A percentile compares a stretch with the other conserved stretches of the same genome.
phyloP scores from a whole-genome alignment of 306 rosid species.

The Cucurbita pepo region DNA sequence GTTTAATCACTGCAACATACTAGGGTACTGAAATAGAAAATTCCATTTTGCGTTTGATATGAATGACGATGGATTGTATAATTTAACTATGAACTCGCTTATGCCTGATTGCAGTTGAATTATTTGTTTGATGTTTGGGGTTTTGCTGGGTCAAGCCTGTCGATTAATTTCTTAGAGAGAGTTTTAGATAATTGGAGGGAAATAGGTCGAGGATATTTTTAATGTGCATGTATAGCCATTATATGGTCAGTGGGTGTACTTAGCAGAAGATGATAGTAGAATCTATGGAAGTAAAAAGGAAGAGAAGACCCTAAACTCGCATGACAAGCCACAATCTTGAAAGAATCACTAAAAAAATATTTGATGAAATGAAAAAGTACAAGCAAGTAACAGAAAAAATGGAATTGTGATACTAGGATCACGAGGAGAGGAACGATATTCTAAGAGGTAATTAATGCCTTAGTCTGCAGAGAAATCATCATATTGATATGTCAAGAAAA shows the following conservation, averaged over 20 bases:
- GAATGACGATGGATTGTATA: not conserved
- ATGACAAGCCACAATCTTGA: not conserved
- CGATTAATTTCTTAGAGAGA: not conserved
- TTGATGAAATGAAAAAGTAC: not conserved
- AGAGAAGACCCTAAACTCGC: not conserved
- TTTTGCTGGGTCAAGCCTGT: not conserved
- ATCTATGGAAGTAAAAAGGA: not conserved
- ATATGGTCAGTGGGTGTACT: not conserved
- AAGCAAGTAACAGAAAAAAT: not conserved
- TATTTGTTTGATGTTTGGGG: not conserved
- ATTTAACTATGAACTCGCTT: not conserved
- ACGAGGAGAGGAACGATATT: not conserved
- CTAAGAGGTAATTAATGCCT: too few species aligned
- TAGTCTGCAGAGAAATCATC: too few species aligned
- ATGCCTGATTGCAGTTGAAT: not conserved
- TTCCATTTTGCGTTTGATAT: not conserved
- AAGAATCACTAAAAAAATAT: not conserved
- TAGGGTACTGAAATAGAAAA: not conserved
- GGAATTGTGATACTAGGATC: not conserved
- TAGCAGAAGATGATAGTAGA: not conserved
- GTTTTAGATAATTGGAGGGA: not conserved
- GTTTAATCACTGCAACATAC: not conserved
- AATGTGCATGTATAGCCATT: not conserved
- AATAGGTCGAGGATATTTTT: not conserved
- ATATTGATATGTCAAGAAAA: too few species aligned